Evolutionary conservation across 2,329 filamentous ascomycete genomes (phyloP), one percentile per base, ranked within the genome.

Genomic region (Zopfia rhizophila): DNA sequence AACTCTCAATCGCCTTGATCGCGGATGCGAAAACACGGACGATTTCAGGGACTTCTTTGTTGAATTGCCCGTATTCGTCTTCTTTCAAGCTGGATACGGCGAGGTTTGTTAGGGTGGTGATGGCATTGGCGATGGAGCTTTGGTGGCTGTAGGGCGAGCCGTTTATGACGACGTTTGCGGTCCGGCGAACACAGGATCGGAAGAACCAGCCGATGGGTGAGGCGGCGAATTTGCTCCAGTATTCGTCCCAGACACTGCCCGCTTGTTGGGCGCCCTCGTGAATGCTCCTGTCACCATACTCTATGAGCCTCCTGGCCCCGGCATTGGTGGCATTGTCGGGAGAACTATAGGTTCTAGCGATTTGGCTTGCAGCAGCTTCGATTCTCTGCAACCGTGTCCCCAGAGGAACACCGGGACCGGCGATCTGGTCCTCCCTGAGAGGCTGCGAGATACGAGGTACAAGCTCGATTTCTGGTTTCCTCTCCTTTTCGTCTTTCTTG

Each of bases 41-140:
- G 45, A 96, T 86, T 36, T 74, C 75, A 1, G 89, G 84, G 2
- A 97, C 85, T 54, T 94, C 89, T 30, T 85, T 80, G 56, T 95
- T 88, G n/a, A 95, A 93, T 58, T 90, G 89, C 11, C 93, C 93
- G 64, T 86, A 94, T 33, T 82, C 81, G 67, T 97, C 93, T 70
- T 97, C 92, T 3, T 78, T 76, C 41, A 97, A 73, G 69, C 89
- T 93, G 51, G 82, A 82, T 3, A 90, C 81, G 0, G 89, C 82
- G 19, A 97, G 78, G 37, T 82, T 79, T 10, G 83, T 84, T 27
- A 94, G 74, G 0, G 87, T 82, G 48, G 85, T 84, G n/a, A 86
- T 79, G 1, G 90, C 88, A 65, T 72, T 70, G 45, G 61, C 62
- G 27, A 73, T 63, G 7, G 61, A 52, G 7, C 58, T 60, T 17